Evolutionary conservation across 2,329 filamentous ascomycete genomes (phyloP).

Genomic region (Tolypocladium album): DNA sequence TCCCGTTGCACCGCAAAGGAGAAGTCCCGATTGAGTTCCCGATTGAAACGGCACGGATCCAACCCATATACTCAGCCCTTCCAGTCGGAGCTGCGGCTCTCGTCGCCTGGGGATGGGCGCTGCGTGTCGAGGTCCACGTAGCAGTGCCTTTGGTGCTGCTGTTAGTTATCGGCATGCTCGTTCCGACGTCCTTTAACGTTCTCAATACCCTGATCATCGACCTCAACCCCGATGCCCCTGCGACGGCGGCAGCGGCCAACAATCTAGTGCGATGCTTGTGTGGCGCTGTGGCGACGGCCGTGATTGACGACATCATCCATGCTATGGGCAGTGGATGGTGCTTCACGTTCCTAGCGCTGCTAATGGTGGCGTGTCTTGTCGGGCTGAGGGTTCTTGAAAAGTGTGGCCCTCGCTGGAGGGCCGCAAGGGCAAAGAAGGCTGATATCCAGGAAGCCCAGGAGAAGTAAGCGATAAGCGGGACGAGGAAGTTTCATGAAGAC

Average conservation of each 20-base stretch:
- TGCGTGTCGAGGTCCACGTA: conserved; percentile 38
- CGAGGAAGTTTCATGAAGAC: not conserved
- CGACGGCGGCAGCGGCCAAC: conserved; percentile 52
- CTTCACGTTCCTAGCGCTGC: conserved; percentile 46
- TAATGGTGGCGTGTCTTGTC: conserved; percentile 37
- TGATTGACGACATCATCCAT: conserved; percentile 47
- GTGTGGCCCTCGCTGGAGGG: conserved; percentile 38
- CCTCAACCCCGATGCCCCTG: conserved; percentile 47
- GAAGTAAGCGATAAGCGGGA: not conserved
- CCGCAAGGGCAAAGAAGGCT: conserved; percentile 30
- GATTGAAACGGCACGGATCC: conserved; percentile 43
- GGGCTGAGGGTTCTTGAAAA: conserved; percentile 37
- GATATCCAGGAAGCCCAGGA: not conserved
- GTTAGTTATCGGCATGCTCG: conserved; percentile 45
- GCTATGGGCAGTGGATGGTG: conserved; percentile 50
- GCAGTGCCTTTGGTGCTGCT: conserved; percentile 44
- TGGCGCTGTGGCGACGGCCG: conserved; percentile 47
- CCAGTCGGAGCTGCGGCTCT: conserved; percentile 40
- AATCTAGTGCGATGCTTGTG: conserved; percentile 53
- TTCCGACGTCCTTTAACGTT: conserved; percentile 53
- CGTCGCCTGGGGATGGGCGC: conserved; percentile 46
- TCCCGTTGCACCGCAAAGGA: conserved; percentile 48
- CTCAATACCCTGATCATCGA: conserved; percentile 55
- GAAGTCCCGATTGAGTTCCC: conserved; percentile 41
- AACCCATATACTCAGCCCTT: conserved; percentile 44